Evolutionary conservation across 441 rosid genomes (phyloP).

Genomic region (Populus hybrid): DNA sequence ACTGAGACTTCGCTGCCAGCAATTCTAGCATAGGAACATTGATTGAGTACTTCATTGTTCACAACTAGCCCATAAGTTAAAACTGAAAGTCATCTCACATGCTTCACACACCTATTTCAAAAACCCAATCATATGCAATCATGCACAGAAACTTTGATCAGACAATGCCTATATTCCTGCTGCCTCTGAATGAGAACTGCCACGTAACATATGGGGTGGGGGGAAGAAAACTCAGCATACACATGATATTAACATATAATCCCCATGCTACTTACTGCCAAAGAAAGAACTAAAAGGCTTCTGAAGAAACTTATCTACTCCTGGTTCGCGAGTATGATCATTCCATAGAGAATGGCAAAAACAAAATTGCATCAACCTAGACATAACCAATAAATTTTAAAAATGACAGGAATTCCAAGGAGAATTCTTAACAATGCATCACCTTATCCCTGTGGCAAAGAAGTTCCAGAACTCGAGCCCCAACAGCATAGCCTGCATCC

Average conservation of each 20-base stretch:
- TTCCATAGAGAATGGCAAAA: background rate
- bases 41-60: background rate
- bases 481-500: slow-evolving; percentile 95
- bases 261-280: background rate
- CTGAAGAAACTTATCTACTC: background rate
- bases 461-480: slow-evolving; percentile 87
- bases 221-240: background rate
- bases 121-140: background rate
- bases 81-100: background rate
- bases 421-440: slow-evolving; percentile 4
- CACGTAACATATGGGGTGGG: background rate
- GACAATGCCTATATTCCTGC: background rate
- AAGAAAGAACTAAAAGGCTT: background rate
- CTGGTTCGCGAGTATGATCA: background rate
- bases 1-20: too few species aligned
- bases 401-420: background rate
- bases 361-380: background rate
- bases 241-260: background rate
- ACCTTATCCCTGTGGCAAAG: slow-evolving; percentile 94
- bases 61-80: background rate
- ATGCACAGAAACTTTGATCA: background rate
- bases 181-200: background rate
- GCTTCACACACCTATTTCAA: background rate
- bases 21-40: background rate
- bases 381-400: background rate